Evolutionary conservation across 345 rosid species (phyloP).

Genomic region (Euclidium syriacum): DNA sequence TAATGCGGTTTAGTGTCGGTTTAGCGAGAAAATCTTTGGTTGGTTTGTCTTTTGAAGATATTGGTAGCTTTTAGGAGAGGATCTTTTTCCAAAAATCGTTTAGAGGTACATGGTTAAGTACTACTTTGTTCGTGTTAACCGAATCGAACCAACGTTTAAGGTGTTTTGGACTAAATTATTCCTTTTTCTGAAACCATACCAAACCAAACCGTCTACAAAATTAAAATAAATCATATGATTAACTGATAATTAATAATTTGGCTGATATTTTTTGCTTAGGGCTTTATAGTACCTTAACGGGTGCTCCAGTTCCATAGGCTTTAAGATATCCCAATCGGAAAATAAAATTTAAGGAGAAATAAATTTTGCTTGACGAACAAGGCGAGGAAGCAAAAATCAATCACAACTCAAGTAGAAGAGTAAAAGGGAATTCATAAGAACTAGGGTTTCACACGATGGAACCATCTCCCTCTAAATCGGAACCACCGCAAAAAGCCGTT

Average conservation of each 20-base stretch:
- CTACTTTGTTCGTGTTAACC: constrained; percentile 9
- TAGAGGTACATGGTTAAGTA: constrained; percentile 14
- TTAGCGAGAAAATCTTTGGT: constrained; percentile 4
- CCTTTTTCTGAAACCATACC: background rate
- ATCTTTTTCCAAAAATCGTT: constrained; percentile 5
- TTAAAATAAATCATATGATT: too few relatives aligned
- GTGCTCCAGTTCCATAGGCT: too few relatives aligned
- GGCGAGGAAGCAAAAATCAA: constrained; percentile 11
- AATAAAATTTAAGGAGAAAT: too few relatives aligned
- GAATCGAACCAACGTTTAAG: background rate
- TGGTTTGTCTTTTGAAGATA: constrained; percentile 19
- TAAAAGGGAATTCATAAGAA: background rate
- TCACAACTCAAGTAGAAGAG: background rate
- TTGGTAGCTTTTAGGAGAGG: constrained; percentile 24
- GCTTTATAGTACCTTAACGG: too few relatives aligned
- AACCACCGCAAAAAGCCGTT: constrained; percentile 29
- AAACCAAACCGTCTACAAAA: background rate
- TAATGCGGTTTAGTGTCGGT: constrained; percentile 12
- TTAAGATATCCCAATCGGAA: too few relatives aligned
- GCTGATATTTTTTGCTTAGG: too few relatives aligned
- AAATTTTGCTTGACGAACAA: constrained; percentile 8
- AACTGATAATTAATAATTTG: too few relatives aligned
- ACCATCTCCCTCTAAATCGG: constrained; percentile 24
- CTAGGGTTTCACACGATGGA: constrained; percentile 37
- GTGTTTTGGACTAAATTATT: background rate